phyloP scores from a whole-genome alignment of 352 stramenopile species.

The Globisporangium spiculum region DNA sequence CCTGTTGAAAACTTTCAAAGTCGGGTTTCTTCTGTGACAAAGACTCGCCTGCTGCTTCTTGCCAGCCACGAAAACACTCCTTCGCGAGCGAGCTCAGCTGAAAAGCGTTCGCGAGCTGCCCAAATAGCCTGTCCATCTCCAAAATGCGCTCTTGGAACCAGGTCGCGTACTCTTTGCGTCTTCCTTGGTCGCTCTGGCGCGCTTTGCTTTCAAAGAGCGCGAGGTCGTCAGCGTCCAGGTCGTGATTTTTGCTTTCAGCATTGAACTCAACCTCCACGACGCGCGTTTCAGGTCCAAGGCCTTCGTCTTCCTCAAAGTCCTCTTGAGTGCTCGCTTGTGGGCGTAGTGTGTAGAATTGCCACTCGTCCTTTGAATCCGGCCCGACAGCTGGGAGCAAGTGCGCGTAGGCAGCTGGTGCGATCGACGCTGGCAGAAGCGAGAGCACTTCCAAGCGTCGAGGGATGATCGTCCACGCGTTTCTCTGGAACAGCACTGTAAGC shows the following conservation, averaged over 20 bases:
- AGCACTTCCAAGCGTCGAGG: conserved; percentile 49
- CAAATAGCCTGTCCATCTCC: conserved; percentile 56
- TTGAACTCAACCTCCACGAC: conserved; percentile 27
- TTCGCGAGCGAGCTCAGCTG: conserved; percentile 38
- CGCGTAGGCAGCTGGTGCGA: conserved; percentile 37
- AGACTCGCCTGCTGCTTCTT: conserved; percentile 9
- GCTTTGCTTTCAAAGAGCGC: conserved; percentile 33
- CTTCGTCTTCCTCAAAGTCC: conserved; percentile 1
- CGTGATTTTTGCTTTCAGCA: conserved; percentile 37
- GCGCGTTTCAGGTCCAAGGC: neutral
- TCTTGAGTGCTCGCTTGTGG: conserved; percentile 1
- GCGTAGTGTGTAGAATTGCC: conserved; percentile 44
- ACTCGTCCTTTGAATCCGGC: conserved; percentile 22
- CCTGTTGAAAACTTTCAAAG: conserved; percentile 44
- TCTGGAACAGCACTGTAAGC: conserved; percentile 40
- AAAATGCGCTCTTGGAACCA: conserved; percentile 60
- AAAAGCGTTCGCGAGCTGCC: conserved; percentile 48
- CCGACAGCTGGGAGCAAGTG: conserved; percentile 48
- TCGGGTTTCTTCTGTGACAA: conserved; percentile 21
- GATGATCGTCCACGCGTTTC: conserved; percentile 54
- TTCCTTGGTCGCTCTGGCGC: conserved; percentile 21
- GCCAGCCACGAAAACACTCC: conserved; percentile 31
- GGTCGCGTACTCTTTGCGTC: conserved; percentile 27
- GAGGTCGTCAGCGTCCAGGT: conserved; percentile 40
- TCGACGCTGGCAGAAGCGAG: conserved; percentile 34